These are phyloP conservation scores for Cladorrhinum sp. DNA, from an alignment of 2,329 filamentous ascomycete genomes.

Conservation along the genomic window DNA sequence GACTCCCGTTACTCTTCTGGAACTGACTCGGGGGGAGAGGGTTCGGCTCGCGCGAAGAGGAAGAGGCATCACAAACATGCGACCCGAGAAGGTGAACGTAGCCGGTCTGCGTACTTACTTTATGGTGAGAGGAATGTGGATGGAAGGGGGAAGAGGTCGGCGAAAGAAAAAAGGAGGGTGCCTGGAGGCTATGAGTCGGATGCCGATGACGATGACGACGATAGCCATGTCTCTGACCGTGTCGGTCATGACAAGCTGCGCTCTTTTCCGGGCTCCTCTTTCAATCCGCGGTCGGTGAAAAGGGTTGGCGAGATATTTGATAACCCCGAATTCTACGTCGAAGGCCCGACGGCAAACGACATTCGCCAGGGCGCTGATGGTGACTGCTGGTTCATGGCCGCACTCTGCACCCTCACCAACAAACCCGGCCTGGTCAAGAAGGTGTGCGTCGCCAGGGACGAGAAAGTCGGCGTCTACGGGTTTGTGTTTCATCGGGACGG, in stretches of 20 bases:
- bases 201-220: not conserved
- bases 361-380: slow-evolving; percentile 75
- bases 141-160: not conserved
- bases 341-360: slow-evolving; percentile 72
- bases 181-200: not conserved
- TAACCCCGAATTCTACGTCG: slow-evolving; percentile 70
- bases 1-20: not conserved
- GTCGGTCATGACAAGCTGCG: not conserved
- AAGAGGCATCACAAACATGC: not conserved
- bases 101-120: not conserved
- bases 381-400: slow-evolving; percentile 85
- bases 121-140: not conserved
- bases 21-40: not conserved
- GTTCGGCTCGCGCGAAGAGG: not conserved
- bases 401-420: slow-evolving; percentile 72
- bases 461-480: slow-evolving; percentile 75
- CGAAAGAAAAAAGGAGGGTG: not conserved
- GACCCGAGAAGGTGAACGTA: not conserved
- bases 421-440: slow-evolving; percentile 68
- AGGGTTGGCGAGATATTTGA: slow-evolving; percentile 74
- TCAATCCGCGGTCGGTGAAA: slow-evolving; percentile 57
- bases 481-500: slow-evolving; percentile 82
- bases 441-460: slow-evolving; percentile 69
- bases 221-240: not conserved
- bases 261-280: slow-evolving; percentile 20